These are phyloP conservation scores for Monilinia laxa DNA, from an alignment of 2,329 filamentous ascomycete genomes.

Conservation along the genomic window DNA sequence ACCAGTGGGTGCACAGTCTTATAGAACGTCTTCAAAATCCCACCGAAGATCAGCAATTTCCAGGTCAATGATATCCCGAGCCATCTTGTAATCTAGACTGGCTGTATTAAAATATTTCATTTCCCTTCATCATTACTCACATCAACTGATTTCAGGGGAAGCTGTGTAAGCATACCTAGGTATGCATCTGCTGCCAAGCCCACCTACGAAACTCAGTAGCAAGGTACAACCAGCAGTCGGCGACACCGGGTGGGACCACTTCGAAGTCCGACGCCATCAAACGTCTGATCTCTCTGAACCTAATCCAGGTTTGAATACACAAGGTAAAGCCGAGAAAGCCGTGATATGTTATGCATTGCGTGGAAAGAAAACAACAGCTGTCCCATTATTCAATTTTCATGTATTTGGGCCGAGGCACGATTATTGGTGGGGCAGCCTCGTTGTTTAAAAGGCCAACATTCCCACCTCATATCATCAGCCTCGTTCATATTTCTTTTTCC, in stretches of 20 bases:
- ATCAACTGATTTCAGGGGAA: constrained; percentile 34
- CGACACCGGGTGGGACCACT: neutral
- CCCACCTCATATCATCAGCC: constrained; percentile 6
- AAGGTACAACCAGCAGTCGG: neutral
- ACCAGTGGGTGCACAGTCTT: too few species aligned
- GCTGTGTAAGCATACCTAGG: constrained; percentile 36
- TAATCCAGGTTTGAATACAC: neutral
- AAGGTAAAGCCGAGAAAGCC: neutral
- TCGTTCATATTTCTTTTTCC: neutral
- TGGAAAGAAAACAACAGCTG: neutral
- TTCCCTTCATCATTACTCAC: neutral
- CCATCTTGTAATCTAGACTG: constrained; percentile 22
- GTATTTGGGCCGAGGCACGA: neutral
- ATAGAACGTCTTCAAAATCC: too few species aligned
- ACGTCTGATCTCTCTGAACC: neutral
- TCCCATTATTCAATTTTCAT: neutral
- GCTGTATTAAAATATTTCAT: constrained; percentile 17
- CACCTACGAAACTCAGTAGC: neutral
- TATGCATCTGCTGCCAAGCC: constrained; percentile 37
- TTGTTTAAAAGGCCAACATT: neutral
- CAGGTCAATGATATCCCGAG: constrained; percentile 23
- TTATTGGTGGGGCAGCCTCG: constrained; percentile 6
- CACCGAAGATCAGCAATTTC: too few species aligned
- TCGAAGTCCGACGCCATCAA: neutral
- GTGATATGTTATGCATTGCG: neutral